These are phyloP conservation scores for Dichotomocladium elegans DNA, from an alignment of 371 early-diverging fungal genomes.

Conservation along the genomic window DNA sequence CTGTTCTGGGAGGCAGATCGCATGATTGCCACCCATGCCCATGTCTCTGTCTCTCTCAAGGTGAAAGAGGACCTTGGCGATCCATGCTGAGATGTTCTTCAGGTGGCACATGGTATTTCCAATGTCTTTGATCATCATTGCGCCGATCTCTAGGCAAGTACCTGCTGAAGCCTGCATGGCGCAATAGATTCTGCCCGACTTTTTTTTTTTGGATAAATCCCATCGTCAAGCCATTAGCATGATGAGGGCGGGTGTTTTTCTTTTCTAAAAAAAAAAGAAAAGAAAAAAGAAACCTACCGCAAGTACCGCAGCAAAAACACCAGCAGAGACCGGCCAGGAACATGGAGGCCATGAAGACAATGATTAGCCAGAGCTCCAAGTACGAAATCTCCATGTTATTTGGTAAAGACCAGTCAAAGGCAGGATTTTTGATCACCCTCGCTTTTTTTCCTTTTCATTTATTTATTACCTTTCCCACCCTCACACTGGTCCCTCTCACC, in stretches of 20 bases:
- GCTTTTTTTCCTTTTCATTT: too few relatives aligned
- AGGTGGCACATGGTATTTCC: conserved; percentile 7
- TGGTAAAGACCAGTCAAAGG: background rate
- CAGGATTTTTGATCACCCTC: too few relatives aligned
- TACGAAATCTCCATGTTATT: conserved; percentile 10
- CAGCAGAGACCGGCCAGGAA: conserved; percentile 38
- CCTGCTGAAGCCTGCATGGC: background rate
- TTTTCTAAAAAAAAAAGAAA: too few relatives aligned
- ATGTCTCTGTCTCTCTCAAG: too few relatives aligned
- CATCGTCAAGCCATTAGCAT: background rate
- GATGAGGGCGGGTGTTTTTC: background rate
- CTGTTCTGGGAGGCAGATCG: too few relatives aligned
- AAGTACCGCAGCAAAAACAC: conserved; percentile 47
- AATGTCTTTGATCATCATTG: background rate
- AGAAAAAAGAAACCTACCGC: conserved; percentile 23
- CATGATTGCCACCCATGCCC: too few relatives aligned
- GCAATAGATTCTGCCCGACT: conserved; percentile 10
- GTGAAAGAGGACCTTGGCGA: too few relatives aligned
- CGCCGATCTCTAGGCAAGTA: background rate
- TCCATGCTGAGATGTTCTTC: too few relatives aligned
- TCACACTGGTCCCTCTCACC: too few relatives aligned
- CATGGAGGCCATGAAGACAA: conserved; percentile 13
- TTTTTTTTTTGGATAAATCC: background rate
- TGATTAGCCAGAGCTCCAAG: conserved; percentile 22
- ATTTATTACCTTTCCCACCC: too few relatives aligned